Percentiles rank a stretch among this genome's conserved stretches.
These are phyloP conservation scores for Prunella vulgaris DNA, from an alignment of 257 asterid genomes.

Conservation along the genomic window DNA sequence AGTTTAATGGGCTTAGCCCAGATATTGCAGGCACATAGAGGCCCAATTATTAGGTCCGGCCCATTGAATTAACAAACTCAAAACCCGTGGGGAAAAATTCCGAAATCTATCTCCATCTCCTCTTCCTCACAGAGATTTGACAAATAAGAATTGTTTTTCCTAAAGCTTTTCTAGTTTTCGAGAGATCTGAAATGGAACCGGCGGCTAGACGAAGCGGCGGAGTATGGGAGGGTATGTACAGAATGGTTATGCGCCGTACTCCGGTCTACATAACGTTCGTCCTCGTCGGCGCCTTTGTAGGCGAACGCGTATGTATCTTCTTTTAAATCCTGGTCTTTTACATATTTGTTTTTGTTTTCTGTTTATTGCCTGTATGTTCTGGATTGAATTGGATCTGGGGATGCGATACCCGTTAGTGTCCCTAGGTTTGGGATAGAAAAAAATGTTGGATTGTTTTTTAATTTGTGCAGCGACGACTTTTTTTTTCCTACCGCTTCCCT, in stretches of 20 bases:
- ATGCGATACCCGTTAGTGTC: background rate
- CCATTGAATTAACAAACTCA: conserved; percentile 11
- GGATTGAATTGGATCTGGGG: conserved; percentile 29
- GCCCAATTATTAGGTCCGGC: conserved; percentile 4
- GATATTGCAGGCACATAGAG: no score
- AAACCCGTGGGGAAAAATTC: conserved; percentile 6
- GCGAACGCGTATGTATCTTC: conserved; percentile 60
- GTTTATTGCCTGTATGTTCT: conserved; percentile 1
- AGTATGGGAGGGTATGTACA: conserved; percentile 67
- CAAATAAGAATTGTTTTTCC: background rate
- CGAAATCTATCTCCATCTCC: conserved; percentile 13
- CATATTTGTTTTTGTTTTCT: background rate
- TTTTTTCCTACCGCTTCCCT: background rate
- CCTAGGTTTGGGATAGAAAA: background rate
- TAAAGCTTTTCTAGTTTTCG: background rate
- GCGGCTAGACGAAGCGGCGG: conserved; percentile 57
- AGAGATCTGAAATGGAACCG: conserved; percentile 33
- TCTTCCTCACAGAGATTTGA: conserved; percentile 5
- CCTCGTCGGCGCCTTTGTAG: conserved; percentile 79
- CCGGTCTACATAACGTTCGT: conserved; percentile 80
- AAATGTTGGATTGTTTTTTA: background rate
- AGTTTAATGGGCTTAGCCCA: no score
- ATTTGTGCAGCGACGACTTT: background rate
- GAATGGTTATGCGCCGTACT: conserved; percentile 77
- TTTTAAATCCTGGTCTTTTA: background rate